Percentiles rank a stretch among this genome's conserved stretches.
Conservation (phyloP, 148 eudicot species). For the Talinum fruticosum region DNA sequence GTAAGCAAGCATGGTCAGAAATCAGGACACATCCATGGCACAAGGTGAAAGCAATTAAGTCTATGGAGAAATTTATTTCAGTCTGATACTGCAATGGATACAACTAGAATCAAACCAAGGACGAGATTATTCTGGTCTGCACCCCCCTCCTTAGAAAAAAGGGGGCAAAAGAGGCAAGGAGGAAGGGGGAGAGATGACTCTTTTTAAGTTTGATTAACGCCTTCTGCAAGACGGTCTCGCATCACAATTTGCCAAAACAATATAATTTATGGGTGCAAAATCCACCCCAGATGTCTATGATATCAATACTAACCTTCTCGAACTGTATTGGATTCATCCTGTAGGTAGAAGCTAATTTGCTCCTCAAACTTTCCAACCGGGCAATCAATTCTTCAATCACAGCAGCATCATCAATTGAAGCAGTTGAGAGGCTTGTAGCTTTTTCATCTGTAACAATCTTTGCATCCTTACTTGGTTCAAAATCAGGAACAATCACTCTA, state of each 20-base stretch:
- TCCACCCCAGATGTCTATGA: neutral
- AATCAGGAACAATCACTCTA: constrained; percentile 64
- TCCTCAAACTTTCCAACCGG: constrained; percentile 37
- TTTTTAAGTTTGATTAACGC: neutral
- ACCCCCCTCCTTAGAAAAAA: neutral
- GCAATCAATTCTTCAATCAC: constrained; percentile 50
- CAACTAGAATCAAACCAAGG: neutral
- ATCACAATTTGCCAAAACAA: neutral
- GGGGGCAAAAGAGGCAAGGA: too few relatives aligned
- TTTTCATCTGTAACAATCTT: constrained; percentile 77
- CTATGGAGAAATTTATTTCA: neutral
- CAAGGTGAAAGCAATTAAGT: neutral
- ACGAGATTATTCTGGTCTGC: neutral
- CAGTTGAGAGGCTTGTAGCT: constrained; percentile 49
- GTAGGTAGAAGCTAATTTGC: constrained; percentile 43
- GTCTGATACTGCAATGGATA: too few relatives aligned
- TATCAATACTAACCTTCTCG: constrained; percentile 48
- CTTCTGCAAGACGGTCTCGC: neutral
- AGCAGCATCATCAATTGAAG: constrained; percentile 63
- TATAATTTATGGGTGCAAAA: too few relatives aligned
- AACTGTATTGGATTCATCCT: constrained; percentile 70
- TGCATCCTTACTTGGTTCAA: constrained; percentile 59
- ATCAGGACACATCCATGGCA: neutral
- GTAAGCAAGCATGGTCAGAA: neutral
- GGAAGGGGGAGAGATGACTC: too few relatives aligned